A percentile compares a stretch with the other conserved stretches of the same genome.
Conservation (phyloP, 805 yeast genomes). For the Kazachstania taianensis region DNA sequence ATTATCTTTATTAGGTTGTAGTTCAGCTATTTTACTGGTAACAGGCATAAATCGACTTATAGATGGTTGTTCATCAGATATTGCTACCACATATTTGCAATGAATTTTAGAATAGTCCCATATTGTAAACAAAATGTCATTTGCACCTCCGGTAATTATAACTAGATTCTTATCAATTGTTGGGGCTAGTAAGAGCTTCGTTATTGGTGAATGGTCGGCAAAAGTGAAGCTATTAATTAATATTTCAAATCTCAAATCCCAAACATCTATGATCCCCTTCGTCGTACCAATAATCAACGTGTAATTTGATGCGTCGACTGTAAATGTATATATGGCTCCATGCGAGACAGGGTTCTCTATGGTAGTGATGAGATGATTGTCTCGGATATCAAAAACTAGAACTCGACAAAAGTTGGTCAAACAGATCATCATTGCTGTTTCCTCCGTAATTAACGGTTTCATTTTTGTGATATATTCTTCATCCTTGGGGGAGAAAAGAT, state of each 20-base stretch:
- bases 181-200: conserved; percentile 29
- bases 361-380: conserved; percentile 34
- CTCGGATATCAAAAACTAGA: conserved; percentile 46
- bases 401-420: conserved; percentile 47
- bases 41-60: conserved; percentile 13
- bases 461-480: conserved; percentile 38
- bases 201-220: conserved; percentile 40
- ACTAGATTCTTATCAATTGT: conserved; percentile 30
- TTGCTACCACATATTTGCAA: conserved; percentile 38
- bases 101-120: conserved; percentile 66
- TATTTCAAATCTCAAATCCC: conserved; percentile 69
- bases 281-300: conserved; percentile 73
- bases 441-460: conserved; percentile 32
- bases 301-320: conserved; percentile 39
- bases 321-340: conserved; percentile 57
- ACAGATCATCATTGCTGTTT: conserved; percentile 36
- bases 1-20: conserved; percentile 2
- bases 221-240: conserved; percentile 55
- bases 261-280: conserved; percentile 61
- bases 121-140: conserved; percentile 47
- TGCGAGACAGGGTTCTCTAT: conserved; percentile 49
- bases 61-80: conserved; percentile 18
- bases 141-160: conserved; percentile 59
- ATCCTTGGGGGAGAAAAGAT: background rate
- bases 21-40: conserved; percentile 7